phyloP scores from a whole-genome alignment of 2,329 filamentous ascomycete genomes.

The Xylaria sp. region DNA sequence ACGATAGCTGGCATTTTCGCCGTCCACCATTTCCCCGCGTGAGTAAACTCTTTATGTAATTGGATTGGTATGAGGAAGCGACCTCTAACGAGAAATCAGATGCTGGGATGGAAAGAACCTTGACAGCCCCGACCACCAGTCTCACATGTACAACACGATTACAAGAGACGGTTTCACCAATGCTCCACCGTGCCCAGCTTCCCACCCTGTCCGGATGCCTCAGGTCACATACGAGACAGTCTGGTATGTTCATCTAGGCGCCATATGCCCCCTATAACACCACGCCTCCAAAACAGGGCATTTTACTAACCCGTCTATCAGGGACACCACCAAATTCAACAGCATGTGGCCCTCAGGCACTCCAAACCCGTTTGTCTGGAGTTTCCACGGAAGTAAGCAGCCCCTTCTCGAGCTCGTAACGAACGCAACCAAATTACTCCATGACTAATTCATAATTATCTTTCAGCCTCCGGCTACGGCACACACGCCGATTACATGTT shows the following conservation, averaged over 20 bases:
- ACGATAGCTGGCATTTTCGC: conserved; percentile 45
- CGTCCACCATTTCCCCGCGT: conserved; percentile 49
- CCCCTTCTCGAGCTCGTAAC: background rate
- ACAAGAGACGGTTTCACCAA: conserved; percentile 29
- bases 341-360: conserved; percentile 45
- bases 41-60: conserved; percentile 19
- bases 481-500: conserved; percentile 47
- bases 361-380: conserved; percentile 43
- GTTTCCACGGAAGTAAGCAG: conserved; percentile 37
- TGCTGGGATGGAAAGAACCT: conserved; percentile 54
- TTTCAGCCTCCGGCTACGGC: conserved; percentile 41
- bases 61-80: background rate
- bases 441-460: too few species aligned
- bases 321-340: conserved; percentile 49
- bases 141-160: conserved; percentile 39
- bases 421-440: background rate
- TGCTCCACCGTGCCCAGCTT: conserved; percentile 38
- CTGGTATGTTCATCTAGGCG: conserved; percentile 34
- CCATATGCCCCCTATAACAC: too few species aligned
- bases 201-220: conserved; percentile 49
- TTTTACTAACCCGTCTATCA: too few species aligned
- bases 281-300: too few species aligned
- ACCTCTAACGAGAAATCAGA: conserved; percentile 27
- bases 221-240: conserved; percentile 53
- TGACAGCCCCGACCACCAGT: conserved; percentile 41